These are phyloP conservation scores for Cryphonectria parasitica DNA, from an alignment of 2,329 filamentous ascomycete genomes.

Conservation along the genomic window DNA sequence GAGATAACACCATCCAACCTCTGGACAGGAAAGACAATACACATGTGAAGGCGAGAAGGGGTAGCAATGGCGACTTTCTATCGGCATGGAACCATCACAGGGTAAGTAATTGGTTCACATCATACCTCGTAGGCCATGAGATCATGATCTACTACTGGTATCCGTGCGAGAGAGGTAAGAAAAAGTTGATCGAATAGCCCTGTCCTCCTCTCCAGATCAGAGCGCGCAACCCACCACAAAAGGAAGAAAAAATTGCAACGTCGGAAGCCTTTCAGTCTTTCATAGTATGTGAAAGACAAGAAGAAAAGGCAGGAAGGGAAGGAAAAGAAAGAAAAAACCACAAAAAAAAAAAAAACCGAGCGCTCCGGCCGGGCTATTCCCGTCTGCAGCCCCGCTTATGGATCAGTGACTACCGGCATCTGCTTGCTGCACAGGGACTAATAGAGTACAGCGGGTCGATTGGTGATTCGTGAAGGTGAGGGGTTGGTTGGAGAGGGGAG, in stretches of 20 bases:
- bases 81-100: not conserved
- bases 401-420: not conserved
- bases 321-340: not conserved
- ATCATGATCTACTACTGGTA: not conserved
- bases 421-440: slow-evolving; percentile 5
- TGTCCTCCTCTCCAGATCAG: too few species aligned
- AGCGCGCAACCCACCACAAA: not conserved
- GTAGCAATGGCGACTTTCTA: not conserved
- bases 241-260: not conserved
- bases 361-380: not conserved
- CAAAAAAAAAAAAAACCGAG: too few species aligned
- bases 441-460: not conserved
- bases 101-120: not conserved
- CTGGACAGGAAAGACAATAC: not conserved
- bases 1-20: not conserved
- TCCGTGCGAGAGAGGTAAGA: too few species aligned
- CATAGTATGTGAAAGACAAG: not conserved
- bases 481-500: not conserved
- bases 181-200: too few species aligned
- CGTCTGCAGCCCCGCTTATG: not conserved
- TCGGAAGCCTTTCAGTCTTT: not conserved
- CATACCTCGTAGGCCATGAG: not conserved
- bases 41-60: not conserved
- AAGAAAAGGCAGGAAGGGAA: not conserved
- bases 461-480: not conserved